Evolutionary conservation across 441 rosid species (phyloP).

Genomic region (Pelargonium citronellum): DNA sequence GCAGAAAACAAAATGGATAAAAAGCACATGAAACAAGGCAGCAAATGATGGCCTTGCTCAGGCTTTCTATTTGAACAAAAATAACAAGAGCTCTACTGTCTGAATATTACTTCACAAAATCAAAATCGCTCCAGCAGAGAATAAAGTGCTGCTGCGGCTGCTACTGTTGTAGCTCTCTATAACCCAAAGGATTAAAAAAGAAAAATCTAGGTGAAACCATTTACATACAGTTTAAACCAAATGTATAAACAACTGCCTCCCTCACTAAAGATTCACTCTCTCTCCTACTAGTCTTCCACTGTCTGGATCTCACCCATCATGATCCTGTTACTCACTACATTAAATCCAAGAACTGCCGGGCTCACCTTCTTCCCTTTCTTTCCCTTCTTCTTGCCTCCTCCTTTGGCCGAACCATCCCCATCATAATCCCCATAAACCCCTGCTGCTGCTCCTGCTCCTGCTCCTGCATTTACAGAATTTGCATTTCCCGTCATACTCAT

Average conservation of each 20-base stretch:
- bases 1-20: neutral
- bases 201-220: constrained; percentile 29
- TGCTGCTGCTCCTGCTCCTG: neutral
- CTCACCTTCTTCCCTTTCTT: constrained; percentile 93
- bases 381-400: constrained; percentile 70
- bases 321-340: constrained; percentile 90
- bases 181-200: constrained; percentile 9
- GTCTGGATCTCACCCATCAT: constrained; percentile 99
- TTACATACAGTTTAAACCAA: constrained; percentile 27
- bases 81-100: constrained; percentile 18
- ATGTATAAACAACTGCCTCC: constrained; percentile 41
- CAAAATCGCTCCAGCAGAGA: constrained; percentile 48
- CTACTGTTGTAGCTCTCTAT: constrained; percentile 19
- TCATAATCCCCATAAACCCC: constrained; percentile 20
- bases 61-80: constrained; percentile 8
- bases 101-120: constrained; percentile 21
- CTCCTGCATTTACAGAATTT: constrained; percentile 37
- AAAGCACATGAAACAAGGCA: neutral
- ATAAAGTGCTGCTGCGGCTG: constrained; percentile 23
- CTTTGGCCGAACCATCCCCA: constrained; percentile 48
- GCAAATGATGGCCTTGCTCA: constrained; percentile 2
- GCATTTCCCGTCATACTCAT: constrained; percentile 28
- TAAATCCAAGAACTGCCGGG: constrained; percentile 75
- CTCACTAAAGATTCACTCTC: neutral
- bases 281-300: constrained; percentile 53